Evolutionary conservation across 257 asterid species (phyloP), one percentile per base, ranked within the genome.

Genomic region (Mitragyna speciosa): DNA sequence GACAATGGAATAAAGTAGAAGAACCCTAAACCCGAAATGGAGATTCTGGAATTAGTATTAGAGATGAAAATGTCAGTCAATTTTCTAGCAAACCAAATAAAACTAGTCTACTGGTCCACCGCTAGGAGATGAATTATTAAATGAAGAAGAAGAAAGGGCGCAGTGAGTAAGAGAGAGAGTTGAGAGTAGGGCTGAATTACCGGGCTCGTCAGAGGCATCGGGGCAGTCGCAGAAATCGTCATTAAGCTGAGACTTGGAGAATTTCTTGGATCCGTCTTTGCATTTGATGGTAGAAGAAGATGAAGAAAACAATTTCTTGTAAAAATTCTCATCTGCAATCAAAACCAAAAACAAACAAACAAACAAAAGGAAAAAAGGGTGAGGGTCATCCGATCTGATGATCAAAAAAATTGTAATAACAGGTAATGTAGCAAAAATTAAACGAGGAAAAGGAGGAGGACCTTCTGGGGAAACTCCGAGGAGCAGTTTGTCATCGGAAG

Each of bases 141-240:
- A 36, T 36, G 41, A 36, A 36, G 4, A 36, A 36, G 41, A 36
- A 36, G 41, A 36, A 36, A 36, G 41, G 41, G 41, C 41, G 41
- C 4, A 36, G 41, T 1, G 41, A 1, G 41, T 36, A 36, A 86
- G 9, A 7, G 52, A 70, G 69, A 39, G 4, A 63, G 75, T 61
- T 5, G 66, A 51, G 79, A 77, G 20, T 68, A 83, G 6, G 39
- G 33, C 4, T 30, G 69, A 56, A 33, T 64, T 83, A 95, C 99
- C 99, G n/a, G 99, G 99, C 88, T 95, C 99, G 77, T 95, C 99
- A 41, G 99, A 89, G 83, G 97, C 99, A 86, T 95, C 99, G 12
- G 85, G 91, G 81, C 99, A 95, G 86, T 95, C 99, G 43, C 99
- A 95, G 88, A 90, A 95, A 76, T 95, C 98, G 85, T 95, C 99